Percentiles rank a stretch among this genome's conserved stretches.
These are phyloP conservation scores for Gossypium thurberi DNA, from an alignment of 345 rosid species.

Conservation along the genomic window DNA sequence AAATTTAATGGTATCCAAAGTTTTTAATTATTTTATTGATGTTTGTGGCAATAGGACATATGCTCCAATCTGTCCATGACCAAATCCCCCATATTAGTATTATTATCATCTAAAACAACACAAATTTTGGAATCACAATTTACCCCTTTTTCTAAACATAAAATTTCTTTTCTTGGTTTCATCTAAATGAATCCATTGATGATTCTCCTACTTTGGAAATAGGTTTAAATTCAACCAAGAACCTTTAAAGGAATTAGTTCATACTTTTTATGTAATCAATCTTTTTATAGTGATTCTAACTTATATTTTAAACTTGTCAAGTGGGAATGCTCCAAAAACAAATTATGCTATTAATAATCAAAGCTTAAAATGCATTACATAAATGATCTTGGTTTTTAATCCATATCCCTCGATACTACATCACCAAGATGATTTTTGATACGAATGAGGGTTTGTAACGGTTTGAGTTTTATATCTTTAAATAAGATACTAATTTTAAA, in stretches of 20 bases:
- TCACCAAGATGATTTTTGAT: too few species aligned
- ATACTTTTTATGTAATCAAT: background rate
- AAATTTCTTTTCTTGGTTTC: background rate
- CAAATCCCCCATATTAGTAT: background rate
- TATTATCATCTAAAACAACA: background rate
- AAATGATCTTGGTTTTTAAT: too few species aligned
- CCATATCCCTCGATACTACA: too few species aligned
- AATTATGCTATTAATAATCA: background rate
- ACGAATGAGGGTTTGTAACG: fast-evolving
- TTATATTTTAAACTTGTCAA: background rate
- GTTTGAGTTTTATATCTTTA: too few species aligned
- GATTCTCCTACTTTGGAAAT: background rate
- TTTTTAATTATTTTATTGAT: background rate
- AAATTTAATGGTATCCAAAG: background rate
- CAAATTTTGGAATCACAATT: background rate
- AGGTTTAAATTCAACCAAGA: background rate
- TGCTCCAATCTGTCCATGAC: background rate
- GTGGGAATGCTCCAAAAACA: background rate
- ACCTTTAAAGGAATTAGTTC: background rate
- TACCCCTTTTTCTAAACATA: background rate
- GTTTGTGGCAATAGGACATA: background rate
- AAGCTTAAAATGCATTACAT: too few species aligned
- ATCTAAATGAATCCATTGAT: background rate
- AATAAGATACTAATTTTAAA: too few species aligned
- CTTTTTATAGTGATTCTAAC: background rate